These are phyloP conservation scores for Rhodotorula paludigena DNA, from an alignment of 768 basidiomycete genomes.

Conservation along the genomic window DNA sequence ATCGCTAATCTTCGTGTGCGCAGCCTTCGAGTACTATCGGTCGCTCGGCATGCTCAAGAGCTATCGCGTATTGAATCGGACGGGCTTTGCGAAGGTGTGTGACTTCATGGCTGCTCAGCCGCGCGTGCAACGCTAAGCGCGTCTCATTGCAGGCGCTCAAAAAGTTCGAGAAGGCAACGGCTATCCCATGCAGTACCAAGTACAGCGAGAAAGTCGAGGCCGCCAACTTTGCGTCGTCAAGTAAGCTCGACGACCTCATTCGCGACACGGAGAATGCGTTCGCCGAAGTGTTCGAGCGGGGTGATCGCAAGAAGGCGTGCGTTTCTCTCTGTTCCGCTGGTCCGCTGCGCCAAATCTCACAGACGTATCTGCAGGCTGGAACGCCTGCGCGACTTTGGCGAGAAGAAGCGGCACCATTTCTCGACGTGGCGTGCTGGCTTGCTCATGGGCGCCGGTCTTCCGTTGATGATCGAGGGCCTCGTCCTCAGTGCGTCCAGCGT, in stretches of 20 bases:
- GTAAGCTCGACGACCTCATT: slow-evolving; percentile 62
- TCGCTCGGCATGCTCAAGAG: slow-evolving; percentile 79
- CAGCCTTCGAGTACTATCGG: slow-evolving; percentile 58
- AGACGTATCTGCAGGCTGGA: slow-evolving; percentile 36
- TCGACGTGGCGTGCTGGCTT: slow-evolving; percentile 36
- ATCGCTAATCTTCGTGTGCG: not conserved
- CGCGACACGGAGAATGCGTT: slow-evolving; percentile 71
- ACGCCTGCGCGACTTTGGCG: slow-evolving; percentile 57
- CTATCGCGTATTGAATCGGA: slow-evolving; percentile 83
- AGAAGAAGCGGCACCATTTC: slow-evolving; percentile 40
- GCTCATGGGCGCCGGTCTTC: slow-evolving; percentile 30
- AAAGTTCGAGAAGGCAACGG: slow-evolving; percentile 42
- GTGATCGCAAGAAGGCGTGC: slow-evolving; percentile 70
- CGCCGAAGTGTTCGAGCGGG: slow-evolving; percentile 66
- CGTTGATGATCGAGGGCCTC: slow-evolving; percentile 36
- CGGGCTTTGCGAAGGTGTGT: slow-evolving; percentile 53
- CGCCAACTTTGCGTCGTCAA: slow-evolving; percentile 63
- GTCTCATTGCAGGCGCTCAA: slow-evolving; percentile 20
- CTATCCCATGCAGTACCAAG: slow-evolving; percentile 60
- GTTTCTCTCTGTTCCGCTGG: slow-evolving; percentile 41
- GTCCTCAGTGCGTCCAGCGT: slow-evolving; percentile 26
- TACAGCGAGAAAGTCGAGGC: slow-evolving; percentile 73
- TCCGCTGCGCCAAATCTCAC: no score
- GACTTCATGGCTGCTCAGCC: not conserved
- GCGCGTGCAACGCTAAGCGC: not conserved